Evolutionary conservation across 495 filamentous ascomycete species (phyloP).

Genomic region (Penicillium lividum): DNA sequence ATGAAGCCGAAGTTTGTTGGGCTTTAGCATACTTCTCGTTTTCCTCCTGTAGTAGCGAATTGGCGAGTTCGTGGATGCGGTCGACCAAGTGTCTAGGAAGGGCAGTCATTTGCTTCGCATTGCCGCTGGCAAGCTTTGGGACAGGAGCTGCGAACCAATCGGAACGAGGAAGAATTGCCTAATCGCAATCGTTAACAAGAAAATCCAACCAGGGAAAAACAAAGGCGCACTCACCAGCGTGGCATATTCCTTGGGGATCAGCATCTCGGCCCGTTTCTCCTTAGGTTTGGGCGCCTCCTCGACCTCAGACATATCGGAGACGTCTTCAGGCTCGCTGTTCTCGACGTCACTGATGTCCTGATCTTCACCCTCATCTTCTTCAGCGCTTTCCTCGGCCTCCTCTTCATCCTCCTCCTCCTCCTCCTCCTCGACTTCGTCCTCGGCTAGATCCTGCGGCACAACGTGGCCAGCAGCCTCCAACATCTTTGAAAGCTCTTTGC

Average conservation of each 20-base stretch:
- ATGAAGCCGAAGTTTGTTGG: conserved; percentile 59
- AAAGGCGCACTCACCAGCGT: conserved; percentile 37
- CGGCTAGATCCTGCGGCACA: conserved; percentile 43
- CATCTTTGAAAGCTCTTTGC: conserved; percentile 47
- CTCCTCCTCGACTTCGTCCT: conserved; percentile 49
- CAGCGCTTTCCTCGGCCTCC: conserved; percentile 27
- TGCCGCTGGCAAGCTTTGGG: conserved; percentile 49
- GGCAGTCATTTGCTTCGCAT: conserved; percentile 46
- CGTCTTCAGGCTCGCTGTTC: conserved; percentile 31
- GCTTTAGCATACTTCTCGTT: conserved; percentile 59
- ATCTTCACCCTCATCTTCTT: conserved; percentile 30
- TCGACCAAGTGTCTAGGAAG: conserved; percentile 61
- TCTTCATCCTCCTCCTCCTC: conserved; percentile 32
- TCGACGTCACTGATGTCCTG: conserved; percentile 43
- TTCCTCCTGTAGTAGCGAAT: conserved; percentile 73
- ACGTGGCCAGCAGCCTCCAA: conserved; percentile 46
- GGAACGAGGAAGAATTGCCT: conserved; percentile 75
- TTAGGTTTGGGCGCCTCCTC: conserved; percentile 21
- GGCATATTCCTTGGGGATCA: conserved; percentile 44
- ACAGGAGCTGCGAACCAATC: conserved; percentile 81
- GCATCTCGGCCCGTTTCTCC: conserved; percentile 17
- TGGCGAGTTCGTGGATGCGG: conserved; percentile 74
- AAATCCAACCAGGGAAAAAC: not conserved
- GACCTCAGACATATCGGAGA: conserved; percentile 28
- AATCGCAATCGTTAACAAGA: not conserved